Evolutionary conservation across 208 protist genomes (phyloP).

Genomic region (Phytomonas sp.): DNA sequence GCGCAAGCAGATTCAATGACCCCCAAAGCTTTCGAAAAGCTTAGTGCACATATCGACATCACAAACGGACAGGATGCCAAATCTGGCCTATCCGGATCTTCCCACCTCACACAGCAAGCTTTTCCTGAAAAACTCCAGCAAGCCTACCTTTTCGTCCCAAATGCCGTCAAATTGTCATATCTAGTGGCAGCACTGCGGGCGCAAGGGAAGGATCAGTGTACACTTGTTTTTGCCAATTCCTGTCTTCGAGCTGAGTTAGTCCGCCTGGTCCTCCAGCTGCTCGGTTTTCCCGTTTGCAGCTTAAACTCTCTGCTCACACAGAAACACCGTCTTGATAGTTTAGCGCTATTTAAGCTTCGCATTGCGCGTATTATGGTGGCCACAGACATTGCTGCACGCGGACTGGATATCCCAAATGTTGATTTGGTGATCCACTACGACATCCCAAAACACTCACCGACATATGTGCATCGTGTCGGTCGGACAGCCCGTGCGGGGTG

Average conservation of each 20-base stretch:
- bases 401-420: conserved; percentile 96
- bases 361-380: conserved; percentile 82
- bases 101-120: conserved; percentile 9
- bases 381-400: conserved; percentile 91
- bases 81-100: background rate
- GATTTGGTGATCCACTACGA: conserved; percentile 97
- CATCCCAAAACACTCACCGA: conserved; percentile 91
- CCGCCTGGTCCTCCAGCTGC: conserved; percentile 76
- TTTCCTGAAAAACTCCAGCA: conserved; percentile 46
- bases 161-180: conserved; percentile 79
- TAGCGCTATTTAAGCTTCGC: conserved; percentile 95
- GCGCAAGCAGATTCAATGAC: background rate
- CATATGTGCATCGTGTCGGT: conserved; percentile 97
- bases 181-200: conserved; percentile 57
- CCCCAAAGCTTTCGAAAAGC: background rate
- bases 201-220: conserved; percentile 51
- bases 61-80: background rate
- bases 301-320: conserved; percentile 97
- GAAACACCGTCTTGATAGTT: conserved; percentile 94
- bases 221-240: conserved; percentile 84
- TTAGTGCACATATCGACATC: background rate
- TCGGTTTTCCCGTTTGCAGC: conserved; percentile 94
- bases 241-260: conserved; percentile 80
- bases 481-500: conserved; percentile 91
- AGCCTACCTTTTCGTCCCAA: conserved; percentile 68